These are phyloP conservation scores for Blastomyces silverae DNA, from an alignment of 2,329 filamentous ascomycete species.

Conservation along the genomic window DNA sequence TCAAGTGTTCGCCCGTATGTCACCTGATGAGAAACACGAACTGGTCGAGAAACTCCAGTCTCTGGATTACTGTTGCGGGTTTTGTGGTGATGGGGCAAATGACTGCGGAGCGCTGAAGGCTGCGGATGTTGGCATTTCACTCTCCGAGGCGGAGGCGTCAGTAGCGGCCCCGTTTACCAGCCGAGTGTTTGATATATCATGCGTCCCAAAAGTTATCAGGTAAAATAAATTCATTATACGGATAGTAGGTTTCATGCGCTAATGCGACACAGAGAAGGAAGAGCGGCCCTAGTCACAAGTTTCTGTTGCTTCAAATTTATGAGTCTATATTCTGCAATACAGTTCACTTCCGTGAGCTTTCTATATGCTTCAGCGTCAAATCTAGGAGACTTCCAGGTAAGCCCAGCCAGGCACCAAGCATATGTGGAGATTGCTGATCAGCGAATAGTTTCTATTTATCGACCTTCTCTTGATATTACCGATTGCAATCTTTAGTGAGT, in stretches of 20 bases:
- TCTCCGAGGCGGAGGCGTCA: conserved; percentile 94
- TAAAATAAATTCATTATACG: conserved; percentile 33
- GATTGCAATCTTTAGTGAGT: conserved; percentile 84
- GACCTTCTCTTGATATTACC: conserved; percentile 87
- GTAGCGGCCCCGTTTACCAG: conserved; percentile 98
- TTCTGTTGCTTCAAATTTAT: conserved; percentile 99
- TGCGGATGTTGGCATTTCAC: conserved; percentile 91
- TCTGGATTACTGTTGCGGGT: conserved; percentile 90
- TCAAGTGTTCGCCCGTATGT: conserved; percentile 97
- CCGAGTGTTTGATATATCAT: conserved; percentile 90
- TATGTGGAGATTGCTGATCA: conserved; percentile 14
- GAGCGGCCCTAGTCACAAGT: conserved; percentile 91
- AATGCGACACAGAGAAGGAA: conserved; percentile 61
- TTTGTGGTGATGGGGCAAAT: conserved; percentile 95
- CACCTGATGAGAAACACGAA: conserved; percentile 96
- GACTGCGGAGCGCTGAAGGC: conserved; percentile 96
- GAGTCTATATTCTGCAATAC: conserved; percentile 98
- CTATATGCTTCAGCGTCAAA: conserved; percentile 91
- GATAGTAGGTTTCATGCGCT: conserved; percentile 16
- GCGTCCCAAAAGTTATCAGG: conserved; percentile 85
- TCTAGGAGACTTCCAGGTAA: conserved; percentile 83
- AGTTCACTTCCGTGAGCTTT: conserved; percentile 96
- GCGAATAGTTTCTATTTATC: conserved; percentile 73
- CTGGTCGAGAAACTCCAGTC: conserved; percentile 94
- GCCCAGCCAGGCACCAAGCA: conserved; percentile 6